These are phyloP conservation scores for Straminergon stramineum DNA, from an alignment of 225 moss, liverwort and hornwort genomes.

Conservation along the genomic window DNA sequence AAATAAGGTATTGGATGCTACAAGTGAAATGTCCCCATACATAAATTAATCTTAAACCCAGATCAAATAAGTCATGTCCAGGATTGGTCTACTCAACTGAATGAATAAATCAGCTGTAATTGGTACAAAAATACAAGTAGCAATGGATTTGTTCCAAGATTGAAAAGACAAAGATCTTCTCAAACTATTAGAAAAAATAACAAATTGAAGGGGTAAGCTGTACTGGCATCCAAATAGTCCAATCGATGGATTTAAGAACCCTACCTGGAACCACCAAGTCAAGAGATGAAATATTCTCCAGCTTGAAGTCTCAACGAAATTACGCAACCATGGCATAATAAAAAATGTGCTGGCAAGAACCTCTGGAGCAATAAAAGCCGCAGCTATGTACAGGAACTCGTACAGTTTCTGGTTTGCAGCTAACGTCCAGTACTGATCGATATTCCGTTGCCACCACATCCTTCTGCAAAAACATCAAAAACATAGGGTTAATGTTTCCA, in stretches of 20 bases:
- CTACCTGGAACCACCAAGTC: conserved; percentile 97
- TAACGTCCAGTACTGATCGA: conserved; percentile 37
- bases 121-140: background rate
- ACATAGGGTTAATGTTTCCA: background rate
- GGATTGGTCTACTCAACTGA: background rate
- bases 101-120: background rate
- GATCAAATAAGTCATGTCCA: background rate
- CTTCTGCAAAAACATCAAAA: conserved; percentile 22
- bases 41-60: background rate
- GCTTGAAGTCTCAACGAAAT: conserved; percentile 85
- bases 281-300: conserved; percentile 79
- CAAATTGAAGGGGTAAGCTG: background rate
- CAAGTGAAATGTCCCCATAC: background rate
- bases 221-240: background rate
- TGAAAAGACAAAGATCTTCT: background rate
- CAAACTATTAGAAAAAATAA: background rate
- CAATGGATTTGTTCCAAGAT: background rate
- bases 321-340: conserved; percentile 68
- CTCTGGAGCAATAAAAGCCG: conserved; percentile 70
- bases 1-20: background rate
- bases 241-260: background rate
- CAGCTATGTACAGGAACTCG: conserved; percentile 62
- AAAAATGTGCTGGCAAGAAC: conserved; percentile 67
- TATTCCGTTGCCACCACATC: conserved; percentile 47
- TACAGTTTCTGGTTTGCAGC: conserved; percentile 28